These are phyloP conservation scores for Zymoseptoria brevis DNA, from an alignment of 2,329 filamentous ascomycete genomes.

Conservation along the genomic window DNA sequence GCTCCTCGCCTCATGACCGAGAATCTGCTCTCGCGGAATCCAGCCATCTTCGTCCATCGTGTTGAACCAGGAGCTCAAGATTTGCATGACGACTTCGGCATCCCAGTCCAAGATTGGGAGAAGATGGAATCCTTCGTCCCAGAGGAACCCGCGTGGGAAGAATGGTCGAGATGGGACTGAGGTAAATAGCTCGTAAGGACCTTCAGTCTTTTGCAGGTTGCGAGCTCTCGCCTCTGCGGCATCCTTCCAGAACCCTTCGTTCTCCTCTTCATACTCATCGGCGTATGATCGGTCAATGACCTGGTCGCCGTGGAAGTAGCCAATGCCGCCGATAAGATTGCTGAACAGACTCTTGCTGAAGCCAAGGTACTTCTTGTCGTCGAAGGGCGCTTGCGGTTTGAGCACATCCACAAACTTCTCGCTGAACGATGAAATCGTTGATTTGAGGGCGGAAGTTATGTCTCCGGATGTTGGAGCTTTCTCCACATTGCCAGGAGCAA, in stretches of 20 bases:
- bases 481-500: conserved; percentile 62
- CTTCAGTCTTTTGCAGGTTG: conserved; percentile 62
- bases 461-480: conserved; percentile 42
- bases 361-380: conserved; percentile 59
- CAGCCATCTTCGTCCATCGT: conserved; percentile 95
- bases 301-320: conserved; percentile 86
- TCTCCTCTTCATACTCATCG: conserved; percentile 89
- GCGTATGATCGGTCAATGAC: conserved; percentile 86
- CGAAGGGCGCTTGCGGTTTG: conserved; percentile 67
- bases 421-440: conserved; percentile 60
- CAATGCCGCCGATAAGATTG: conserved; percentile 86
- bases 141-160: conserved; percentile 92
- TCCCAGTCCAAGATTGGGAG: conserved; percentile 92
- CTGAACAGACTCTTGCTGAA: conserved; percentile 91
- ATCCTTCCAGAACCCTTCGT: conserved; percentile 92
- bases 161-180: conserved; percentile 88
- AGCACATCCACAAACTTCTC: conserved; percentile 67
- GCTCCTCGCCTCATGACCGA: conserved; percentile 83
- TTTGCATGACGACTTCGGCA: conserved; percentile 74
- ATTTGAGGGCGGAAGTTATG: conserved; percentile 61
- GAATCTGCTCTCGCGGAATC: conserved; percentile 94
- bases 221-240: conserved; percentile 68
- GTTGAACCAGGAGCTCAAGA: conserved; percentile 91
- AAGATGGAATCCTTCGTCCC: conserved; percentile 97
- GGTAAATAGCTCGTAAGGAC: conserved; percentile 82